Base-by-base conservation (phyloP, 768 basidiomycete species). In the Panus rudis region DNA sequence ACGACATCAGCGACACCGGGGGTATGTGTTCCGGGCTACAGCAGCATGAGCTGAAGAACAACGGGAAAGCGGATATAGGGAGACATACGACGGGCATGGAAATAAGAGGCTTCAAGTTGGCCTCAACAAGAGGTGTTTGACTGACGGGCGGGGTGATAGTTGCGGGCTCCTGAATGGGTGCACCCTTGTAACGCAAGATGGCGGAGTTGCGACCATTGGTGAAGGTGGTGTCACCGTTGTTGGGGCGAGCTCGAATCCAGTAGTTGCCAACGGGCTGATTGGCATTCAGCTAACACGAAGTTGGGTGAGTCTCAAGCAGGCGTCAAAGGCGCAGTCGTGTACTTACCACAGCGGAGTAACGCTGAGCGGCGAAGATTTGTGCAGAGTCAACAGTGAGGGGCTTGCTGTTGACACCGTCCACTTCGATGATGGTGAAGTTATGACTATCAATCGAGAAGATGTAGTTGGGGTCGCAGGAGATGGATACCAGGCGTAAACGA, bases 261-360 rank as follows among this genome's bases (percentile, higher is more conserved):
- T 80, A 81, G 51, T 77, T 81, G 4, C 56, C 65, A 16, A 70
- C 51, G 0, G 65, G 52, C 40, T 76, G 67, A 48, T 64, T 62
- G 4, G 71, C 71, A 6, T 59, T 60, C 14, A 74, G 55, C 40
- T 54, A 60, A 42, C 25, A 56, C 72, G 69, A 38, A 76, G 57
- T 73, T 11, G 11, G 23, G 56, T 31, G 11, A 11, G 11, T 64
- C 12, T 69, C 65, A 28, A 63, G 55, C 12, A 70, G 57, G 1
- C 52, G 52, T 8, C 28, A 30, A 30, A 30, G 10, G n/a, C 28
- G 10, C n/a, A n/a, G n/a, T 10, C 28, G n/a, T 75, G 71, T 16
- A 57, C 67, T 39, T 67, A 60, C 45, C 45, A 12, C 20, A 58
- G 34, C 13, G 33, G 33, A 25, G 34, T 31, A 35, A 6, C 33